Base-by-base conservation (phyloP, 192 early-diverging fungal genomes). In the Coemansia sp. region DNA sequence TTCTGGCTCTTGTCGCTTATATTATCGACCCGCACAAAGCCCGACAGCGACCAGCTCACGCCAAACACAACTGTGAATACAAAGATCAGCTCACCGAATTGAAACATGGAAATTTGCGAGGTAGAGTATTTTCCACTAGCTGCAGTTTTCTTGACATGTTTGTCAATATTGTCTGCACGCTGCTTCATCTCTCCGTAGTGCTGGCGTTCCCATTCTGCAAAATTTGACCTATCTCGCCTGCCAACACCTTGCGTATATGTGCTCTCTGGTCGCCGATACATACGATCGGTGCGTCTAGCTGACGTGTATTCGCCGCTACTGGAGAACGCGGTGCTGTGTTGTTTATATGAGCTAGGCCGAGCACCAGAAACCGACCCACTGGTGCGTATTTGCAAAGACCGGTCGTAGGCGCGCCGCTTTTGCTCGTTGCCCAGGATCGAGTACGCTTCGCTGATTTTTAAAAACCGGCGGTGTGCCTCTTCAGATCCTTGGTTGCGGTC, bases 361-460 rank as follows among this genome's bases (percentile, higher is more conserved):
- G 53, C 25, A 8, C 62, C 61, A 14, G 55, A 58, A 21, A 50
- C 19, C 22, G 56, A 19, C 5, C 52, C 19, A 15, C 57, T 63
- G 1, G 47, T 56, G 55, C 67, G 66, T 1, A 72, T 56, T 9
- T 50, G 76, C 37, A 86, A 58, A 4, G 85, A 69, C 41, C 85
- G 77, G 72, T 97, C 95, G 70, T 95, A 95, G 25, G 89, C 85
- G n/a, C 76, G 77, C 50, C 93, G 77, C 49, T 84, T 92, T 2
- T 73, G 65, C 4, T 89, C 91, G 75, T 91, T 84, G 10, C 85
- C 78, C 29, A 97, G 71, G 2, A 90, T 67, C 2, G 90, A 88
- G 79, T 97, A 95, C 0, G 95, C 93, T 62, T 95, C 92, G 73
- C 85, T 93, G 47, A 97, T 89, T 60, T 86, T 73, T 14, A 95